These are phyloP conservation scores for Aegilops longissima DNA, from an alignment of 176 grass and related monocot species.

Conservation along the genomic window DNA sequence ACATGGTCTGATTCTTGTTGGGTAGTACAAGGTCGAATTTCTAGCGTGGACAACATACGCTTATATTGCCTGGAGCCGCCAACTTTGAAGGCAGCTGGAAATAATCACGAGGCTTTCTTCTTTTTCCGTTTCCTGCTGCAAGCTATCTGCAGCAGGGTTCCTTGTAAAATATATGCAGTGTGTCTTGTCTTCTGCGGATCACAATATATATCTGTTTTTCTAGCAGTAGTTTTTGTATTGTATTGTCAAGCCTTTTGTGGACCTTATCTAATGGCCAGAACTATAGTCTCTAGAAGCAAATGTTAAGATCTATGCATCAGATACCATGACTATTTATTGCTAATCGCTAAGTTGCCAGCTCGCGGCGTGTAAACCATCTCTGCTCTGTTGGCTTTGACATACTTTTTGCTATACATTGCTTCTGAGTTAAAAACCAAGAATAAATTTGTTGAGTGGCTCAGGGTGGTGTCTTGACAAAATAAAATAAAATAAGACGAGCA, in stretches of 20 bases:
- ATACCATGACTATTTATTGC: background rate
- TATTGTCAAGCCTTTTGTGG: slow-evolving; percentile 9
- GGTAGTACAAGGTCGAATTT: background rate
- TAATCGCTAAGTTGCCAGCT: too few species aligned
- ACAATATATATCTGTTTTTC: slow-evolving; percentile 2
- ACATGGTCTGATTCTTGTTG: background rate
- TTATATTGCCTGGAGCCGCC: background rate
- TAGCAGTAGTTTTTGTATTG: slow-evolving; percentile 20
- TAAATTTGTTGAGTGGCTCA: too few species aligned
- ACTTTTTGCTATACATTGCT: too few species aligned
- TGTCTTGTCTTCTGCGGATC: slow-evolving; percentile 26
- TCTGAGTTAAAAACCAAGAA: too few species aligned
- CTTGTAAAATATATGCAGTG: slow-evolving; percentile 58
- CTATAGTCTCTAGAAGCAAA: slow-evolving; percentile 4
- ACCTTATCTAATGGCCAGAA: background rate
- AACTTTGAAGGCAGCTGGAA: slow-evolving; percentile 25
- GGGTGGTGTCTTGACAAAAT: too few species aligned
- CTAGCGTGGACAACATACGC: background rate
- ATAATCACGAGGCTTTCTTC: slow-evolving; percentile 23
- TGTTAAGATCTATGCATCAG: background rate
- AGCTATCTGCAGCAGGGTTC: background rate
- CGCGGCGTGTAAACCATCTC: too few species aligned
- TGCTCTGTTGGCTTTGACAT: too few species aligned
- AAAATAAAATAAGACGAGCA: too few species aligned
- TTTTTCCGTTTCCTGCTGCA: background rate